Conservation (phyloP, 164 flowering plant genomes). For the Magnolia sinica region DNA sequence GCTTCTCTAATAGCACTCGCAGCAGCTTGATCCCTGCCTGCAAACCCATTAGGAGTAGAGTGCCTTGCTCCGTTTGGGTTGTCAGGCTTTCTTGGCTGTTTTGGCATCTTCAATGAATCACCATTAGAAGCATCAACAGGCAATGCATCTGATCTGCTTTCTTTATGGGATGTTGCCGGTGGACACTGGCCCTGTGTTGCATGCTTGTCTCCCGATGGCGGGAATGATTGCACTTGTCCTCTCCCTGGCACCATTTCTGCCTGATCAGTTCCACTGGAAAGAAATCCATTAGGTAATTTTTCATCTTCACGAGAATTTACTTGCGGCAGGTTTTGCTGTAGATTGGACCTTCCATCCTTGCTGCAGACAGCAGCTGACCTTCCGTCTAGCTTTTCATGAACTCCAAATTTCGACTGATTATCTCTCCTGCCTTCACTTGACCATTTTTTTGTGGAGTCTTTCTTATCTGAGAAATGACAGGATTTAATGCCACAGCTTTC, state of each 20-base stretch:
- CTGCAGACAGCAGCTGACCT: slow-evolving; percentile 22
- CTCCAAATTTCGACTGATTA: slow-evolving; percentile 24
- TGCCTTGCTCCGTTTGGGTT: slow-evolving; percentile 43
- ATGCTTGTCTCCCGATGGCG: slow-evolving; percentile 7
- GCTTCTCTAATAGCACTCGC: slow-evolving; percentile 80
- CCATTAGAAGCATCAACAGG: slow-evolving; percentile 29
- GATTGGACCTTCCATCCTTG: slow-evolving; percentile 26
- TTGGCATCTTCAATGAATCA: slow-evolving; percentile 36
- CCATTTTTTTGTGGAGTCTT: slow-evolving; percentile 34
- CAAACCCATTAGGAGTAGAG: slow-evolving; percentile 38
- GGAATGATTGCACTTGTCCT: slow-evolving; percentile 5
- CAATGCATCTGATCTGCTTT: slow-evolving; percentile 28
- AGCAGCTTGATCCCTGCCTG: slow-evolving; percentile 57
- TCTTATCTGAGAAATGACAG: slow-evolving; percentile 26
- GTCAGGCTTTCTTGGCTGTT: slow-evolving; percentile 40
- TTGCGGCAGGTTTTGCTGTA: slow-evolving; percentile 23
- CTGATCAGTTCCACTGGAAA: slow-evolving; percentile 34
- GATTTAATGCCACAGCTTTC: slow-evolving; percentile 32
- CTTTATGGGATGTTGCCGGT: slow-evolving; percentile 31
- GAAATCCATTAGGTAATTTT: slow-evolving; percentile 32
- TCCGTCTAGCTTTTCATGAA: slow-evolving; percentile 17
- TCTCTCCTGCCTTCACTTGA: slow-evolving; percentile 37
- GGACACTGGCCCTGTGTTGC: slow-evolving; percentile 12
- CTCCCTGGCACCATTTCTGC: slow-evolving; percentile 4
- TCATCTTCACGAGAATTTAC: slow-evolving; percentile 27